phyloP scores from a whole-genome alignment of 345 rosid genomes.

The Melaleuca alternifolia region DNA sequence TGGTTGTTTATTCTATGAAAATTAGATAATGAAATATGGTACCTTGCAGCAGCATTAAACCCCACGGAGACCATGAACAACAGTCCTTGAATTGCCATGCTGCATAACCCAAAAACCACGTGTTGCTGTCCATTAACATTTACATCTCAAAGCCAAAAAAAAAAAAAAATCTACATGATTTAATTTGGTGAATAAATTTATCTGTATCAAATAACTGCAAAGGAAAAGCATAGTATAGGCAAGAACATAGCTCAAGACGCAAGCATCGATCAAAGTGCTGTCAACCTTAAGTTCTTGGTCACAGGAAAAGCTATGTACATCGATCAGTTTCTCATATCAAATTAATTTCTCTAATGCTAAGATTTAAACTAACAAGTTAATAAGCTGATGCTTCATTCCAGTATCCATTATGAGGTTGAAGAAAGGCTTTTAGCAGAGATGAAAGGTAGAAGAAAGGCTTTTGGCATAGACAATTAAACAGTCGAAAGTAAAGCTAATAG shows the following conservation, averaged over 20 bases:
- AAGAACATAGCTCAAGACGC: not conserved
- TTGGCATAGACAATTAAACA: not conserved
- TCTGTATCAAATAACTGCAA: not conserved
- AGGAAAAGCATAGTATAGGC: not conserved
- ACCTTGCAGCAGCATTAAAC: constrained; percentile 92
- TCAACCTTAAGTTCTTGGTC: not conserved
- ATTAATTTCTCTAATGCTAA: not conserved
- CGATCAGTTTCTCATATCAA: not conserved
- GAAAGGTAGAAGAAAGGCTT: not conserved
- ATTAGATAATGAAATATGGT: not conserved
- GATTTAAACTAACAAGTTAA: not conserved
- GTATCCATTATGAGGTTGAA: not conserved
- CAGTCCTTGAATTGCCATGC: constrained; percentile 43
- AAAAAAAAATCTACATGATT: not conserved
- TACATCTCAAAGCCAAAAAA: not conserved
- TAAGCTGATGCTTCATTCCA: not conserved
- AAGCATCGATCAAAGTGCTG: not conserved
- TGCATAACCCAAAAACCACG: constrained; percentile 5
- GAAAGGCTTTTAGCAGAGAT: not conserved
- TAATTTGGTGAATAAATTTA: not conserved
- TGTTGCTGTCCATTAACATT: not conserved
- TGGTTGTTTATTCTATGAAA: not conserved
- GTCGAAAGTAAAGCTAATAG: not conserved
- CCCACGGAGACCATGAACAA: constrained; percentile 78
- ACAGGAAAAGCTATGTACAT: not conserved